Evolutionary conservation across 768 basidiomycete species (phyloP).

Genomic region (Termitomyces sp.): DNA sequence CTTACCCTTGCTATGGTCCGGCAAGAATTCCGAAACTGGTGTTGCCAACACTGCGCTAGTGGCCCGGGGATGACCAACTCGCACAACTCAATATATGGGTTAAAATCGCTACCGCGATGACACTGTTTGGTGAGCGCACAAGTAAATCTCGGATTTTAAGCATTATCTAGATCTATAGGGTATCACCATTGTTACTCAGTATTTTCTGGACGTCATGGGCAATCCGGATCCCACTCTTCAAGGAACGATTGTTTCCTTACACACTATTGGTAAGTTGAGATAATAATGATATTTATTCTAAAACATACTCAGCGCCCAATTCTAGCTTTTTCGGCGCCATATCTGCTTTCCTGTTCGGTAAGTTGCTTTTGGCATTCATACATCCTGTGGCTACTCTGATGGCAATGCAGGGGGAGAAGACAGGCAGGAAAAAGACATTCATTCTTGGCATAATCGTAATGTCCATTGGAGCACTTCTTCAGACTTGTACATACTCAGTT

Average conservation of each 20-base stretch:
- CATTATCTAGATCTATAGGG: conserved; percentile 56
- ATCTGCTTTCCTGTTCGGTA: conserved; percentile 38
- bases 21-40: too few relatives aligned
- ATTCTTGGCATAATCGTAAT: conserved; percentile 48
- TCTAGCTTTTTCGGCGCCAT: conserved; percentile 44
- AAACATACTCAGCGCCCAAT: not conserved
- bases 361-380: not conserved
- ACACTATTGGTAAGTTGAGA: conserved; percentile 37
- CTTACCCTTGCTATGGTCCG: too few relatives aligned
- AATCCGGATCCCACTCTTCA: conserved; percentile 41
- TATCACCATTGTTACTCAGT: conserved; percentile 45
- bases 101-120: conserved; percentile 49
- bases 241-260: conserved; percentile 48
- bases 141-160: conserved; percentile 20
- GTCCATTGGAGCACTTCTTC: conserved; percentile 50
- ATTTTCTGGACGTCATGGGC: conserved; percentile 45
- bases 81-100: conserved; percentile 42
- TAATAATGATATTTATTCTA: not conserved
- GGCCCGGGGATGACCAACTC: conserved; percentile 45
- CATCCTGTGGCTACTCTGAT: not conserved
- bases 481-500: conserved; percentile 41
- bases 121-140: conserved; percentile 37
- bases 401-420: conserved; percentile 29
- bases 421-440: conserved; percentile 46
- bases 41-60: too few relatives aligned